phyloP scores from a whole-genome alignment of 2,329 filamentous ascomycete species.

The Daldinia sp. region DNA sequence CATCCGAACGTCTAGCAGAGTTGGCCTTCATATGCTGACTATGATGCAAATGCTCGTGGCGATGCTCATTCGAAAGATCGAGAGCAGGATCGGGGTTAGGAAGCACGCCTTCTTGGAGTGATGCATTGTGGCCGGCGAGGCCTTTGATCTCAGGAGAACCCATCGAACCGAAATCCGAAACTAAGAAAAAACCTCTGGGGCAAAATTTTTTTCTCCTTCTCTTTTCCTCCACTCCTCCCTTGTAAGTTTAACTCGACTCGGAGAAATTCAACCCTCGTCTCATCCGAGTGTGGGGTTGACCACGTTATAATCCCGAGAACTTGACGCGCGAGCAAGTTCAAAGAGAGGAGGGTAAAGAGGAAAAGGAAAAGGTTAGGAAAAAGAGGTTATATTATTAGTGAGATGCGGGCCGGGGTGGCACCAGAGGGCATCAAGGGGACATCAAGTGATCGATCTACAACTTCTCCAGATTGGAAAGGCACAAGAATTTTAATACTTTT shows the following conservation, averaged over 20 bases:
- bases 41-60: slow-evolving; percentile 55
- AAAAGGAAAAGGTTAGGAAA: slow-evolving; percentile 18
- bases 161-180: slow-evolving; percentile 26
- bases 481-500: slow-evolving; percentile 35
- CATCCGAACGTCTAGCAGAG: slow-evolving; percentile 49
- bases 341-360: slow-evolving; percentile 9
- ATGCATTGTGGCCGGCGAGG: slow-evolving; percentile 37
- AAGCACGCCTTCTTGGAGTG: slow-evolving; percentile 34
- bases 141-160: slow-evolving; percentile 36
- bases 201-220: slow-evolving; percentile 10
- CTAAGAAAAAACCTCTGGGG: slow-evolving; percentile 1
- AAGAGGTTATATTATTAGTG: slow-evolving; percentile 22
- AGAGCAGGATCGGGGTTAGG: slow-evolving; percentile 43
- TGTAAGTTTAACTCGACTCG: slow-evolving; percentile 17
- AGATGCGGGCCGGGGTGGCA: slow-evolving; percentile 26
- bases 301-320: slow-evolving; percentile 29
- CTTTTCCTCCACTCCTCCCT: slow-evolving; percentile 4
- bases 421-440: neutral
- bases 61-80: slow-evolving; percentile 53
- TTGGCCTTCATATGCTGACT: slow-evolving; percentile 47
- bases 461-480: slow-evolving; percentile 21
- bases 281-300: slow-evolving; percentile 26
- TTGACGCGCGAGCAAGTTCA: slow-evolving; percentile 19
- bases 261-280: slow-evolving; percentile 24
- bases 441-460: slow-evolving; percentile 21